A percentile compares a stretch with the other conserved stretches of the same genome.
phyloP scores from a whole-genome alignment of 2,329 filamentous ascomycete species.

The Lasiodiplodia theobromae region DNA sequence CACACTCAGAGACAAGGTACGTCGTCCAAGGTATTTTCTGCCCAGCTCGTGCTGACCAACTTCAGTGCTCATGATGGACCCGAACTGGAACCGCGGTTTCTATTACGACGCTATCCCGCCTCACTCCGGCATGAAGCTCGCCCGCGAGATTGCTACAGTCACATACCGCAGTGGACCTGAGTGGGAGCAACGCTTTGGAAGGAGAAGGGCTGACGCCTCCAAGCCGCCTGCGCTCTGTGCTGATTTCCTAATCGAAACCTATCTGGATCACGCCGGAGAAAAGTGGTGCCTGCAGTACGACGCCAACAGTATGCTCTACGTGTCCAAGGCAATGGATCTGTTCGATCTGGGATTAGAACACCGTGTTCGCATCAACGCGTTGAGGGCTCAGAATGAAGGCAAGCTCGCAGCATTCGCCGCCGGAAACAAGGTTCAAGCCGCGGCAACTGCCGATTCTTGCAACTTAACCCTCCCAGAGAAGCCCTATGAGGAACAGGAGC shows the following conservation, averaged over 20 bases:
- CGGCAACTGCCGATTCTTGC: conserved; percentile 62
- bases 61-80: conserved; percentile 94
- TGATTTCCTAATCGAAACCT: conserved; percentile 97
- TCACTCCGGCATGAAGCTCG: conserved; percentile 96
- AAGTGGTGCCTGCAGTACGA: conserved; percentile 98
- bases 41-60: not conserved
- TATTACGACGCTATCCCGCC: conserved; percentile 85
- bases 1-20: conserved; percentile 87
- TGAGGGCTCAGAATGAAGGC: conserved; percentile 67
- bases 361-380: conserved; percentile 67
- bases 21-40: conserved; percentile 25
- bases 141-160: conserved; percentile 95
- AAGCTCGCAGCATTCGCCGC: conserved; percentile 60
- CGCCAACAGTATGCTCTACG: conserved; percentile 91
- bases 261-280: conserved; percentile 96
- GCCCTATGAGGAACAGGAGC: conserved; percentile 87
- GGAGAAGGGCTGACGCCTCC: conserved; percentile 81
- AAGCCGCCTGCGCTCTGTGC: conserved; percentile 94
- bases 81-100: conserved; percentile 93
- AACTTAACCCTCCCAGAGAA: conserved; percentile 80
- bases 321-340: conserved; percentile 98
- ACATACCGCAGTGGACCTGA: conserved; percentile 96
- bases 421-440: conserved; percentile 38
- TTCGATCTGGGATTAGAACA: conserved; percentile 85
- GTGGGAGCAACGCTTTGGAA: conserved; percentile 94